phyloP scores from a whole-genome alignment of 2,329 filamentous ascomycete genomes.

The Alternaria sp. region DNA sequence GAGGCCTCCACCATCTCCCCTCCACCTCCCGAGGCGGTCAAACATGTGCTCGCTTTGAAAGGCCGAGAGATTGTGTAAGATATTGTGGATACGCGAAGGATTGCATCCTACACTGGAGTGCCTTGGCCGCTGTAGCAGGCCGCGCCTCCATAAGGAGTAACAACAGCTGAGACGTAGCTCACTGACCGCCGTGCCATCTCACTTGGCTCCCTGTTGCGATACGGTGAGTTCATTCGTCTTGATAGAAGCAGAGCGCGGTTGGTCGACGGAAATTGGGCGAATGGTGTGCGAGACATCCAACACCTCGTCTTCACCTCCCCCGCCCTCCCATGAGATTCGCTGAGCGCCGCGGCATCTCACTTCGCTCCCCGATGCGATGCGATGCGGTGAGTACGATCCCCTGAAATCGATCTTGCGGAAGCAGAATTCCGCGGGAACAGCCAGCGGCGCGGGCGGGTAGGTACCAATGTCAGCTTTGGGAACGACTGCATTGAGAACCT shows the following conservation, averaged over 20 bases:
- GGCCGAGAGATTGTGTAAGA: background rate
- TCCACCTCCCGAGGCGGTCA: background rate
- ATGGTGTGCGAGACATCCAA: no score
- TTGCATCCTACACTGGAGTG: rapidly evolving
- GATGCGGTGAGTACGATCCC: background rate
- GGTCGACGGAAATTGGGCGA: background rate
- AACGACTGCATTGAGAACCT: no score
- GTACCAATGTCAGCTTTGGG: no score
- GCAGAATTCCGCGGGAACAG: background rate
- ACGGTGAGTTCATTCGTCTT: no score
- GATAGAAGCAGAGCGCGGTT: background rate
- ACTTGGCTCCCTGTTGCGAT: no score
- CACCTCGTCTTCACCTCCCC: no score
- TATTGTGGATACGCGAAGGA: background rate
- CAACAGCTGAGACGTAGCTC: background rate
- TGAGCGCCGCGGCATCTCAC: no score
- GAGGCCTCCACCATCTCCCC: background rate
- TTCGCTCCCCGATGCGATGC: background rate
- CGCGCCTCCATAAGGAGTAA: background rate
- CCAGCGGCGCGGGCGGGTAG: no score
- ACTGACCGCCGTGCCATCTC: background rate
- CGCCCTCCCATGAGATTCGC: no score
- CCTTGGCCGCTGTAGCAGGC: background rate
- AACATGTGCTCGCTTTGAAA: background rate
- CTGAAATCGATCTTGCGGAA: background rate